Evolutionary conservation across 345 rosid genomes (phyloP), one percentile per base, ranked within the genome.

Genomic region (Hypericum androsaemum): DNA sequence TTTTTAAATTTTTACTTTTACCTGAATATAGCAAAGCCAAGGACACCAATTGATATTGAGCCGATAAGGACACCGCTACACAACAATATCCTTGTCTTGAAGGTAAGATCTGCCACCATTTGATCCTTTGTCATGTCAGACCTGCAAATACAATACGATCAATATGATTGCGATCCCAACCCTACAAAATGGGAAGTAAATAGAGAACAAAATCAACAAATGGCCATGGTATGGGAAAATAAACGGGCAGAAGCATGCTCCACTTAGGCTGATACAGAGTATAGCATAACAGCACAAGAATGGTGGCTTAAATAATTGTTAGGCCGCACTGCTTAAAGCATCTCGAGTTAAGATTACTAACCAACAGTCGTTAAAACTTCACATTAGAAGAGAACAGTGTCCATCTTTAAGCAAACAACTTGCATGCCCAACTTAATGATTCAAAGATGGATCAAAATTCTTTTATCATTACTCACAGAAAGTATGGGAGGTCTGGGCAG

Each of bases 381-480:
- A 22, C 32, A 22, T 22, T 22, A 22, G 32, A 1, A 22, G 32
- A 22, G 32, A 22, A 22, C 32, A 22, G 2, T 22, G 32, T 22
- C 32, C 32, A 22, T 22, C 32, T 22, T 22, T 22, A 22, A 22
- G 32, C 32, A 22, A 22, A 22, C 32, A 22, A 22, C 1, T 59
- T 17, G 22, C 59, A 57, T 36, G 47, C 38, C 36, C 35, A 54
- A 52, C 15, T 17, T 40, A 16, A 42, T 37, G 52, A 47, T 32
- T 41, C 10, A 35, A 39, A 55, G 10, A 11, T 50, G 11, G 14
- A 47, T 51, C 4, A 32, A 50, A 36, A 36, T n/a, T n/a, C n/a
- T n/a, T n/a, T n/a, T n/a, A n/a, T n/a, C n/a, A n/a, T n/a, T n/a
- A 51, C 92, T 85, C 66, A 92, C 98, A 92, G 81, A 67, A 92